Conservation (phyloP, 768 basidiomycete species). For the Tephrocybe sp. region DNA sequence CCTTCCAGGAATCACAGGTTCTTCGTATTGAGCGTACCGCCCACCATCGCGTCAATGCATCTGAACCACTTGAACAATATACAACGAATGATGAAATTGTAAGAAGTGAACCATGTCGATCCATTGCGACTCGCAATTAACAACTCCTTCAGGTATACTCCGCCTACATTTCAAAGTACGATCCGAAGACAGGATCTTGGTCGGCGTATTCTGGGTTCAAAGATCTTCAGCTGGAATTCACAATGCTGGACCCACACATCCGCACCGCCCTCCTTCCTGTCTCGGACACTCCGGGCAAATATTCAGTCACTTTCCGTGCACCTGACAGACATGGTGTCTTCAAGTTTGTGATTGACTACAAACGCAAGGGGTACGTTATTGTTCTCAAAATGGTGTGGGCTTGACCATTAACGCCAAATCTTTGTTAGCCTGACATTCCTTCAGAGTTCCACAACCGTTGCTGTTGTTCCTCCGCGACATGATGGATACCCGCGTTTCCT, state of each 20-base stretch:
- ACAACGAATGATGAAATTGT: conserved; percentile 87
- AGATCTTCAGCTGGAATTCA: conserved; percentile 94
- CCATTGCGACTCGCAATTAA: not conserved
- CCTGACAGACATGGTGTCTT: conserved; percentile 98
- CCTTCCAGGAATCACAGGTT: conserved; percentile 83
- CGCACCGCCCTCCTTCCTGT: conserved; percentile 73
- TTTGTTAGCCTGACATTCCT: conserved; percentile 68
- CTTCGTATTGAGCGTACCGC: conserved; percentile 72
- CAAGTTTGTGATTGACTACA: conserved; percentile 92
- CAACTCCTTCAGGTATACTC: conserved; percentile 59
- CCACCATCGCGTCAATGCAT: conserved; percentile 70
- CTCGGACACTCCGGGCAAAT: conserved; percentile 56
- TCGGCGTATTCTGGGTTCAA: conserved; percentile 63
- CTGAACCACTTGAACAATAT: conserved; percentile 66
- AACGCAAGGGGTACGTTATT: conserved; percentile 74
- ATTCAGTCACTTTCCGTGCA: conserved; percentile 80
- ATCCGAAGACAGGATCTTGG: conserved; percentile 59
- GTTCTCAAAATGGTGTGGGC: not conserved
- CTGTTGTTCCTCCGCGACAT: conserved; percentile 91
- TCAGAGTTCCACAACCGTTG: conserved; percentile 68
- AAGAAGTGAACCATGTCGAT: conserved; percentile 18
- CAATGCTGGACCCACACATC: conserved; percentile 97
- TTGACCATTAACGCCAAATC: conserved; percentile 1
- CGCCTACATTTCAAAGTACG: conserved; percentile 68
- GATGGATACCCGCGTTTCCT: conserved; percentile 96